phyloP scores from a whole-genome alignment of 2,329 filamentous ascomycete genomes.

The Botrytis tulipae region DNA sequence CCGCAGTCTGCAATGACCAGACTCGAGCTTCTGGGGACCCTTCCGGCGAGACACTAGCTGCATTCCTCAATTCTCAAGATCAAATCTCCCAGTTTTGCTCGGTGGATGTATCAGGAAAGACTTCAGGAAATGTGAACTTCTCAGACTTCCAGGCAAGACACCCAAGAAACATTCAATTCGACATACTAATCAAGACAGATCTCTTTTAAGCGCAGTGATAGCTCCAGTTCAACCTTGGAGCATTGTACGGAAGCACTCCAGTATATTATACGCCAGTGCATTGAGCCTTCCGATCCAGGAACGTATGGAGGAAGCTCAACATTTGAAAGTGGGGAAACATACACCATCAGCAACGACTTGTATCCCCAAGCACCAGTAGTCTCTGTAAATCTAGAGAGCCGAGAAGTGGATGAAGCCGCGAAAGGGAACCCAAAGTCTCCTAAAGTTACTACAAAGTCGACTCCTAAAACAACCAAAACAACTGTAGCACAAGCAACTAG shows the following conservation, averaged over 20 bases:
- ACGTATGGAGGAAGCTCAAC: background rate
- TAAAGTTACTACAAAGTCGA: background rate
- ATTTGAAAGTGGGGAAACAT: conserved; percentile 3
- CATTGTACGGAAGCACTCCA: background rate
- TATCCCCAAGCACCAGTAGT: background rate
- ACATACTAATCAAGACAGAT: background rate
- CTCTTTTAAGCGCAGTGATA: background rate
- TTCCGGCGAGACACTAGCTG: background rate
- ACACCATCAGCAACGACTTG: background rate
- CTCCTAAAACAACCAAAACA: background rate
- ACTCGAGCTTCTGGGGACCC: background rate
- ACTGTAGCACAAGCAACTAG: background rate
- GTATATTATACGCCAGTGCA: background rate
- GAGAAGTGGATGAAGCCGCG: background rate
- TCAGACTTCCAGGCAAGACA: background rate
- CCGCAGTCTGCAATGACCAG: background rate
- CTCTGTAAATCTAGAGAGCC: background rate
- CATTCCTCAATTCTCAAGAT: background rate
- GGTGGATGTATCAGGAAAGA: background rate
- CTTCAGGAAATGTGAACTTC: background rate
- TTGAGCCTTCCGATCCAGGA: background rate
- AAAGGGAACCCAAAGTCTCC: background rate
- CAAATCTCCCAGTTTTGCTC: background rate
- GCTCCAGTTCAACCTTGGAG: background rate
- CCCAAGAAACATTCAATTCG: too few species aligned